These are phyloP conservation scores for Thraustotheca clavata DNA, from an alignment of 352 stramenopile genomes.

Conservation along the genomic window DNA sequence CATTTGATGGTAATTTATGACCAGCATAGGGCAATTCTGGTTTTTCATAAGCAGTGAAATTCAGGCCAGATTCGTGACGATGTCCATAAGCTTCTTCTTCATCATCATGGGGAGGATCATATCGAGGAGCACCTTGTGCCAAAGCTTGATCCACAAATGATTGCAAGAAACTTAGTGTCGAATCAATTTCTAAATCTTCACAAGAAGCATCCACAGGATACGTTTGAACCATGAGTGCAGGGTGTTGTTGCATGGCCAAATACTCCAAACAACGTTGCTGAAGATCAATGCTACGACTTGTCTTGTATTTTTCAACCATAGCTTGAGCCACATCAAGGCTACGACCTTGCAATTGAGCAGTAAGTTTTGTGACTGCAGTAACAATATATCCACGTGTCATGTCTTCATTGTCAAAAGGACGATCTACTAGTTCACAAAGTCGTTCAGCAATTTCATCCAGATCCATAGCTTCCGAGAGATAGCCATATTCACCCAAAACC, in stretches of 20 bases:
- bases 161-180: slow-evolving; percentile 94
- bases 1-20: slow-evolving; percentile 54
- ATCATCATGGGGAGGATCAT: slow-evolving; percentile 93
- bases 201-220: slow-evolving; percentile 97
- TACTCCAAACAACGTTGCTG: slow-evolving; percentile 99
- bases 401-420: slow-evolving; percentile 76
- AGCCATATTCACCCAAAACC: slow-evolving; percentile 99
- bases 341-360: slow-evolving; percentile 91
- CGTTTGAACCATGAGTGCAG: slow-evolving; percentile 82
- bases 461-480: slow-evolving; percentile 89
- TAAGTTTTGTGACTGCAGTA: slow-evolving; percentile 97
- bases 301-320: slow-evolving; percentile 96
- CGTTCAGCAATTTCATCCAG: slow-evolving; percentile 93
- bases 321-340: slow-evolving; percentile 83
- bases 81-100: slow-evolving; percentile 52
- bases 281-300: slow-evolving; percentile 92
- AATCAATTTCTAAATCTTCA: slow-evolving; percentile 93
- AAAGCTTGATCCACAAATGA: slow-evolving; percentile 90
- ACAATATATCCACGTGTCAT: slow-evolving; percentile 94
- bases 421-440: slow-evolving; percentile 90
- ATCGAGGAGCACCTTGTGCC: slow-evolving; percentile 88
- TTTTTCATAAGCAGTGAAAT: slow-evolving; percentile 87
- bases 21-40: slow-evolving; percentile 77
- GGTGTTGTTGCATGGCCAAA: slow-evolving; percentile 89
- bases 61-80: slow-evolving; percentile 47